Base-by-base conservation (phyloP, 306 rosid species). In the Ziziphus jujuba region DNA sequence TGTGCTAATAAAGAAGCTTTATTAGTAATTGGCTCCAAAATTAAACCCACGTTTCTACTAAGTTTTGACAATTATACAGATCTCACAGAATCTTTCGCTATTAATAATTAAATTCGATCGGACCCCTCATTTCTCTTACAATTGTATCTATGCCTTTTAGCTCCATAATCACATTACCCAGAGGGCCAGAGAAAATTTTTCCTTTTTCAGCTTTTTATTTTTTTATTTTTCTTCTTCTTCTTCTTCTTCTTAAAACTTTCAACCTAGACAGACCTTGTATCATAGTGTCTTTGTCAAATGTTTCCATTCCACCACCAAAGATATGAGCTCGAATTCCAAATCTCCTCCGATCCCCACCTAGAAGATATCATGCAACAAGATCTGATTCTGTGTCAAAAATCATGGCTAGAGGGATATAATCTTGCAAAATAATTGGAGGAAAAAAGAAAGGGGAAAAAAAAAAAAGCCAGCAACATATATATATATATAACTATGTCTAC, bases 351-450 rank as follows among this genome's bases (percentile, higher is more conserved):
- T 19, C 61, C 72, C 60, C 61, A 69, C 69, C 75, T 47, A 62
- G 59, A 67, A 72, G 63, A 78, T 68, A 11, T 22, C 38, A 24
- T 59, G 59, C 56, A 16, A 33, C 50, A 57, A 55, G 48, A 75
- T 67, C 72, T 63, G 70, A 70, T 67, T 53, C 25, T 65, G 45
- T 65, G 62, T 57, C 79, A 63, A 24, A 56, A 25, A 22, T 61
- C 71, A 17, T 11, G 54, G 13, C 45, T 53, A 67, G 58, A 45
- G 38, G 19, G 9, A 34, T 10, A 11, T 16, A 35, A 8, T 59
- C 43, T 16, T 7, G 59, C 58, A 58, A 57, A 23, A 62, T 62
- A 68, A 16, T 45, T 6, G 33, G 13, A n/a, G n/a, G n/a, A n/a
- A n/a, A n/a, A n/a, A n/a, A n/a, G n/a, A n/a, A n/a, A n/a, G n/a